These are phyloP conservation scores for Colletotrichum sp. DNA, from an alignment of 2,329 filamentous ascomycete species.

Conservation along the genomic window DNA sequence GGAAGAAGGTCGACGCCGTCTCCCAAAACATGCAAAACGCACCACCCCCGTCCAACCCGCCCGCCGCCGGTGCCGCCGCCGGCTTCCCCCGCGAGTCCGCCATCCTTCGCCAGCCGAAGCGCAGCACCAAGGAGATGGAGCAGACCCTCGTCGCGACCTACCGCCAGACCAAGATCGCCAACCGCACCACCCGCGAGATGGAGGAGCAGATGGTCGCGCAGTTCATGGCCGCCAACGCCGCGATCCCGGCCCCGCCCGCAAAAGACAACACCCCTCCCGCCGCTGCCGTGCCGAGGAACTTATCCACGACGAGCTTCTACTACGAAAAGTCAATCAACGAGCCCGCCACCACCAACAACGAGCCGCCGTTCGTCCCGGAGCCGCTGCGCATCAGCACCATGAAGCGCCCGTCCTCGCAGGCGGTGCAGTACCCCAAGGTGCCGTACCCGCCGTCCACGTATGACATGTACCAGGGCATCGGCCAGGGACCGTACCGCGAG, in stretches of 20 bases:
- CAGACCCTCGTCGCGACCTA: not conserved
- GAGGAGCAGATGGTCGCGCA: slow-evolving; percentile 15
- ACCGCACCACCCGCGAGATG: slow-evolving; percentile 11
- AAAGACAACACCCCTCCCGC: not conserved
- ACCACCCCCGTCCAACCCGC: not conserved
- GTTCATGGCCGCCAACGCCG: not conserved
- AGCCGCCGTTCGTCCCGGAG: not conserved
- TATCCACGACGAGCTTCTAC: slow-evolving; percentile 4
- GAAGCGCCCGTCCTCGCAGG: not conserved
- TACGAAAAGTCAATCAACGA: slow-evolving; percentile 10
- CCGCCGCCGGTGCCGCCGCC: not conserved
- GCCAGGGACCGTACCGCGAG: slow-evolving; percentile 9
- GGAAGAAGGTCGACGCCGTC: slow-evolving; percentile 10
- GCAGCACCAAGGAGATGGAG: slow-evolving; percentile 3
- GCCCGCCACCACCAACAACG: not conserved
- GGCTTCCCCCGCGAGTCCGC: not conserved
- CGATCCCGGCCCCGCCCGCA: not conserved
- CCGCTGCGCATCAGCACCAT: not conserved
- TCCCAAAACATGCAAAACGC: slow-evolving; percentile 5
- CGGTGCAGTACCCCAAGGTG: not conserved
- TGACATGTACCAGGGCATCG: slow-evolving; percentile 6
- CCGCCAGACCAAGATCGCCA: slow-evolving; percentile 7
- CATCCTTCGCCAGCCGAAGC: not conserved
- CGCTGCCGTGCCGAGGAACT: not conserved
- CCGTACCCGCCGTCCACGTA: slow-evolving; percentile 9